A percentile compares a stretch with the other conserved stretches of the same genome.
Evolutionary conservation across 2,329 filamentous ascomycete genomes (phyloP).

Genomic region (Fusarium sp.): DNA sequence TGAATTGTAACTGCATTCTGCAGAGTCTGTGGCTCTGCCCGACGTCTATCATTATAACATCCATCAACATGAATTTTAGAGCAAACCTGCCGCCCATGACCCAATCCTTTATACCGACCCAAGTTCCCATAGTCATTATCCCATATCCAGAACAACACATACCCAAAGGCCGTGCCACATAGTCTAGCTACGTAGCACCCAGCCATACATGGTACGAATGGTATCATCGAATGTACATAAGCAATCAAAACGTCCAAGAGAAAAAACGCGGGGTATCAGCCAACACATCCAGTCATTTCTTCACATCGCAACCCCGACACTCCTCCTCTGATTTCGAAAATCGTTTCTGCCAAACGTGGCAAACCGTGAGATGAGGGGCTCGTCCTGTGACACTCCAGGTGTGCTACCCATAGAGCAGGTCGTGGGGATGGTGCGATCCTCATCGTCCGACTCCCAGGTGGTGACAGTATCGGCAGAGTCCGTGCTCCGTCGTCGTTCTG

Average conservation of each 20-base stretch:
- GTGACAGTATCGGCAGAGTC: conserved; percentile 61
- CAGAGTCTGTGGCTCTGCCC: background rate
- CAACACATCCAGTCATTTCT: conserved; percentile 26
- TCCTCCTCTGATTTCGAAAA: conserved; percentile 28
- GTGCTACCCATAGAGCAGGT: conserved; percentile 62
- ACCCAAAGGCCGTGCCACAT: conserved; percentile 19
- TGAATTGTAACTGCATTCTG: conserved; percentile 6
- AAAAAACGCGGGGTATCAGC: conserved; percentile 34
- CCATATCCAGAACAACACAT: conserved; percentile 19
- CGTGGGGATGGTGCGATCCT: conserved; percentile 58
- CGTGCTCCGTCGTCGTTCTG: conserved; percentile 53
- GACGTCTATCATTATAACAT: conserved; percentile 11
- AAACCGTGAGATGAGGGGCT: conserved; percentile 52
- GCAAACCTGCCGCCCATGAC: conserved; percentile 32
- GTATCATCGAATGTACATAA: conserved; percentile 44
- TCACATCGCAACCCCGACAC: conserved; percentile 49
- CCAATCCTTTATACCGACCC: conserved; percentile 1
- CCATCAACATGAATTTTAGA: conserved; percentile 24
- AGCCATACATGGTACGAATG: conserved; percentile 26
- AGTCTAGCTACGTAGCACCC: conserved; percentile 33
- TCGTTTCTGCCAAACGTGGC: conserved; percentile 48
- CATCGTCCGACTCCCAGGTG: conserved; percentile 62
- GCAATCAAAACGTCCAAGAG: conserved; percentile 32
- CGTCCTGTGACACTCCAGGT: conserved; percentile 53
- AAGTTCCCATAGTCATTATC: conserved; percentile 15